A percentile compares a stretch with the other conserved stretches of the same genome.
Evolutionary conservation across 306 rosid genomes (phyloP).

Genomic region (Begonia masoniana): DNA sequence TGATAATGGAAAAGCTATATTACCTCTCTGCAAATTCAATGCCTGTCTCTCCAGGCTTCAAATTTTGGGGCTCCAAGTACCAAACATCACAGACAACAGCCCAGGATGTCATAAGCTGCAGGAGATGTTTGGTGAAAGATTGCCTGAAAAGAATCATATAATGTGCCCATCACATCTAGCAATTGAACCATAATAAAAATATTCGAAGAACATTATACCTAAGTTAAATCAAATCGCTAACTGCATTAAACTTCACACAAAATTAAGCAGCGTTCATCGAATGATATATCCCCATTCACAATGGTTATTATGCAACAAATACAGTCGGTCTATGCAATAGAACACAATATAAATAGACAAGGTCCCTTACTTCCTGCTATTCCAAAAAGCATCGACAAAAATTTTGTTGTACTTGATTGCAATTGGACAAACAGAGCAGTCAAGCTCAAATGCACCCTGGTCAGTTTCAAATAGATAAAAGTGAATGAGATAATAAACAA

Average conservation of each 20-base stretch:
- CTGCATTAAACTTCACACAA: too few relatives aligned
- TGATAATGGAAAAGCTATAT: neutral
- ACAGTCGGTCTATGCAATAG: too few relatives aligned
- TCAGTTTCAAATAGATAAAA: neutral
- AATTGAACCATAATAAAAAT: too few relatives aligned
- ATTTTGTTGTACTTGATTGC: neutral
- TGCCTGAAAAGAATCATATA: conserved; percentile 47
- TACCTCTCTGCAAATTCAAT: conserved; percentile 98
- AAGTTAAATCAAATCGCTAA: too few relatives aligned
- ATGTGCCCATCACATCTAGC: too few relatives aligned
- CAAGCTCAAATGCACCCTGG: neutral
- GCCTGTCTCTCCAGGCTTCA: conserved; percentile 77
- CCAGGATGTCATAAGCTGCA: conserved; percentile 98
- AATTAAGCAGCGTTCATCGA: too few relatives aligned
- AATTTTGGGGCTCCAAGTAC: conserved; percentile 88
- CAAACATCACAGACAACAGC: conserved; percentile 99
- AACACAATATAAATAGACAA: too few relatives aligned
- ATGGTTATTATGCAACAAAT: too few relatives aligned
- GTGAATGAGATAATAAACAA: too few relatives aligned
- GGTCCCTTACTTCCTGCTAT: neutral
- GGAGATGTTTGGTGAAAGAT: conserved; percentile 84
- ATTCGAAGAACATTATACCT: too few relatives aligned
- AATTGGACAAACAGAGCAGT: conserved; percentile 1
- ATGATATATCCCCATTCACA: too few relatives aligned
- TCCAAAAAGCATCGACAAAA: neutral